phyloP scores from a whole-genome alignment of 1,284 basidiomycete genomes.

The Malassezia furfur region DNA sequence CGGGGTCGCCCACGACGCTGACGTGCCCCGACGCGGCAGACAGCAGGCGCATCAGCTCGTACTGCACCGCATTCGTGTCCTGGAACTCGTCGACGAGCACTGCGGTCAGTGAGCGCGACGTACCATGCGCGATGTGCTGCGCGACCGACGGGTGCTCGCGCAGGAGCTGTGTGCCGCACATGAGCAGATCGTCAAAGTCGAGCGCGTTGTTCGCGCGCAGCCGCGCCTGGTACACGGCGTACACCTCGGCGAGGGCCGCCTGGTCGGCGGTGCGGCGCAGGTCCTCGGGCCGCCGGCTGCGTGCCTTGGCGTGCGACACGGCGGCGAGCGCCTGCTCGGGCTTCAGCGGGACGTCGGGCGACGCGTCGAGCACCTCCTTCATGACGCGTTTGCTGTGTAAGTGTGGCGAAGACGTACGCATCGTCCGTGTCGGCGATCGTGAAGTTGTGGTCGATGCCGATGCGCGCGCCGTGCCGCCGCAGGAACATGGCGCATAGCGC shows the following conservation, averaged over 20 bases:
- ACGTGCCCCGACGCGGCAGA: constrained; percentile 48
- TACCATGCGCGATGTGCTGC: constrained; percentile 58
- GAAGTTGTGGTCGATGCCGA: constrained; percentile 65
- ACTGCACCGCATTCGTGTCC: constrained; percentile 79
- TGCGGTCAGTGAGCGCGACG: not conserved
- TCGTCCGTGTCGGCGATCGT: constrained; percentile 74
- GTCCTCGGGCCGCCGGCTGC: constrained; percentile 55
- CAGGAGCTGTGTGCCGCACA: constrained; percentile 62
- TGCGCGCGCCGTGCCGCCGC: constrained; percentile 58
- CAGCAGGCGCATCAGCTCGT: constrained; percentile 64
- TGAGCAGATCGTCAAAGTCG: constrained; percentile 80
- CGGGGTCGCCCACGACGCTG: constrained; percentile 82
- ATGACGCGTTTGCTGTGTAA: constrained; percentile 59
- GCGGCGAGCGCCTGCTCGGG: constrained; percentile 57
- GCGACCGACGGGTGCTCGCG: constrained; percentile 55
- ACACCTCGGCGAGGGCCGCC: constrained; percentile 51
- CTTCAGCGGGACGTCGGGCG: constrained; percentile 57
- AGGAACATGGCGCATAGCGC: constrained; percentile 65
- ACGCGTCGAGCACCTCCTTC: constrained; percentile 56
- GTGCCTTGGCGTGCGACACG: constrained; percentile 74
- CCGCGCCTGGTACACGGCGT: constrained; percentile 61
- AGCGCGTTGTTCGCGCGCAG: constrained; percentile 62
- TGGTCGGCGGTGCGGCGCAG: constrained; percentile 3
- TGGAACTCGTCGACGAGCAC: constrained; percentile 86
- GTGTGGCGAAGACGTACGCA: constrained; percentile 1